Conservation (phyloP, 345 rosid genomes). For the Chamaenerion angustifolium region DNA sequence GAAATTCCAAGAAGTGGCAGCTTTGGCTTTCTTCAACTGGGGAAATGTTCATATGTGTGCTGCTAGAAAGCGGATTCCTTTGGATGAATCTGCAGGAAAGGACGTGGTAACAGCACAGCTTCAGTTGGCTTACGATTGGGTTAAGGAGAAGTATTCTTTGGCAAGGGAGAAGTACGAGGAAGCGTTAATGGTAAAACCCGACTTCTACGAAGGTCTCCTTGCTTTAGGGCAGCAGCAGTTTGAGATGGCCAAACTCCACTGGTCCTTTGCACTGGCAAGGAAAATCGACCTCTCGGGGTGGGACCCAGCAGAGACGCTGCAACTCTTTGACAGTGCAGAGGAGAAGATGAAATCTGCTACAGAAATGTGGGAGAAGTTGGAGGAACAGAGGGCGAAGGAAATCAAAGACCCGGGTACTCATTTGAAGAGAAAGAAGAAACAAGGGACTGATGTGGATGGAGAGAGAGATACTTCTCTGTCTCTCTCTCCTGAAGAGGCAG, state of each 20-base stretch:
- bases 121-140: conserved; percentile 85
- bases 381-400: conserved; percentile 61
- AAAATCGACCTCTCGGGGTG: conserved; percentile 63
- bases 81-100: conserved; percentile 73
- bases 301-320: conserved; percentile 65
- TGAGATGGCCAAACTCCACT: conserved; percentile 96
- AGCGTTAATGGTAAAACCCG: conserved; percentile 73
- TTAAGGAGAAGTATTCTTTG: conserved; percentile 69
- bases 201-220: conserved; percentile 87
- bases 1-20: conserved; percentile 96
- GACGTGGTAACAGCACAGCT: conserved; percentile 54
- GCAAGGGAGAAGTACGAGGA: conserved; percentile 71
- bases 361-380: conserved; percentile 93
- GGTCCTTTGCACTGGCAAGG: conserved; percentile 76
- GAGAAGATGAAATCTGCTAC: conserved; percentile 92
- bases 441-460: conserved; percentile 33
- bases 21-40: conserved; percentile 95
- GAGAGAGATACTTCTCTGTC: conserved; percentile 39
- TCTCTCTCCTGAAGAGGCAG: conserved; percentile 69
- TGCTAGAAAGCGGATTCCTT: conserved; percentile 87
- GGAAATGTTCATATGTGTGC: conserved; percentile 99
- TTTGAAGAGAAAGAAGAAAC: conserved; percentile 61
- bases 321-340: conserved; percentile 72
- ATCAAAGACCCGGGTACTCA: conserved; percentile 52
- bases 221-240: conserved; percentile 94